Percentiles rank a stretch among this genome's conserved stretches.
phyloP scores from a whole-genome alignment of 2,329 filamentous ascomycete genomes.

The Apiospora arundinis region DNA sequence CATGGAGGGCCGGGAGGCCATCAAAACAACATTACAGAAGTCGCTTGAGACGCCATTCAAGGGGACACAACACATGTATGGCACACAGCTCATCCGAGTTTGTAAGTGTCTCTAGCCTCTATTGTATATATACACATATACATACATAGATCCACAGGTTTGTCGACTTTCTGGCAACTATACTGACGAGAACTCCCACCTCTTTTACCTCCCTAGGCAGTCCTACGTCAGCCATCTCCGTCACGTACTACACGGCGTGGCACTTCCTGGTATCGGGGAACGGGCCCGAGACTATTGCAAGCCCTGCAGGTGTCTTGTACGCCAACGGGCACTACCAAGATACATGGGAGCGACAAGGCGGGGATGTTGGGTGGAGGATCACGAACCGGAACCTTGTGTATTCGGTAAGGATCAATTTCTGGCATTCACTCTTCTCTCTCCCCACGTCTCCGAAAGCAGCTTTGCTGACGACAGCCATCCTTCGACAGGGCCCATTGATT shows the following conservation, averaged over 20 bases:
- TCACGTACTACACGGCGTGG: slow-evolving; percentile 11
- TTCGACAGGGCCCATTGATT: not conserved
- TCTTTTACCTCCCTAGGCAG: not conserved
- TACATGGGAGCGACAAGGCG: slow-evolving; percentile 2
- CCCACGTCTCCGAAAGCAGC: not conserved
- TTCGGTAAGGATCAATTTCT: not conserved
- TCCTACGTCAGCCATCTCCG: slow-evolving; percentile 16
- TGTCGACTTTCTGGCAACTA: not conserved
- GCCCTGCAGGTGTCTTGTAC: not conserved
- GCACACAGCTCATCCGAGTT: not conserved
- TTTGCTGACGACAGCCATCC: not conserved
- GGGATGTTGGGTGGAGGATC: slow-evolving; percentile 10
- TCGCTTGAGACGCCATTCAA: not conserved
- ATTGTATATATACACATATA: not conserved
- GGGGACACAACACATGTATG: not conserved
- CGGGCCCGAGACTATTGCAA: not conserved
- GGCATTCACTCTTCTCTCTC: not conserved
- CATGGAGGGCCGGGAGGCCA: not conserved
- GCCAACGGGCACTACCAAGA: slow-evolving; percentile 1
- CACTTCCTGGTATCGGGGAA: not conserved
- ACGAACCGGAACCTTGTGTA: slow-evolving; percentile 17
- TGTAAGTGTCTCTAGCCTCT: not conserved
- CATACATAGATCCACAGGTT: not conserved
- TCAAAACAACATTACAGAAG: not conserved
- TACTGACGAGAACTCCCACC: not conserved